Base-by-base conservation (phyloP, 768 basidiomycete genomes). In the Mycena filopes region DNA sequence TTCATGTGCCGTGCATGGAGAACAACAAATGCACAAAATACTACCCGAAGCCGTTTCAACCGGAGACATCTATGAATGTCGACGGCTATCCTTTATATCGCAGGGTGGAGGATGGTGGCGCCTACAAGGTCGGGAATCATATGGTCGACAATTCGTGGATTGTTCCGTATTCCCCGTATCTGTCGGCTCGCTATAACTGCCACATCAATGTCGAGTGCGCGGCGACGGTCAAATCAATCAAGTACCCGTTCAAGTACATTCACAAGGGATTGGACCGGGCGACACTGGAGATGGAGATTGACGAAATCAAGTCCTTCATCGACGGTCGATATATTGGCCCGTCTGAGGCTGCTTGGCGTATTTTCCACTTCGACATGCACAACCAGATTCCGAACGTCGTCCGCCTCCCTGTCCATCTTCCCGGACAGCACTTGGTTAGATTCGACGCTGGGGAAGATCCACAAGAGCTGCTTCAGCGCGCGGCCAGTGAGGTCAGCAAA, bases 361-460 rank as follows among this genome's bases (percentile, higher is more conserved):
- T 82, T 7, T 75, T 79, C 41, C 71, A 77, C 7, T 74, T 77
- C 61, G 29, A 60, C 2, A 74, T 77, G 6, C 83, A 84, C 67
- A 63, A 69, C 0, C 70, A 78, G 56, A n/a, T 60, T 16, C 85
- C 84, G 1, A 73, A 73, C 58, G 79, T 87, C 33, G 68, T 77
- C 20, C 72, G 77, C 0, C 75, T 87, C 5, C 79, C 75, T 11
- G 75, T 87, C 9, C 86, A 87, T 66, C 73, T 84, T 16, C 65
- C 73, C 2, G 71, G 74, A 20, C 71, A 83, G 20, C 83, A 86
- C 12, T 67, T 73, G 58, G 75, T 86, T 0, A 51, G 65, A 2
- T 85, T 78, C 53, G 65, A 80, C 55, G 68, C 73, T 15, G 57
- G 71, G 12, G 73, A 81, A 4, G 71, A 75, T 38, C 58, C 71